A percentile compares a stretch with the other conserved stretches of the same genome.
These are phyloP conservation scores for Triticum dicoccoides DNA, from an alignment of 176 grass and related monocot species.

Conservation along the genomic window DNA sequence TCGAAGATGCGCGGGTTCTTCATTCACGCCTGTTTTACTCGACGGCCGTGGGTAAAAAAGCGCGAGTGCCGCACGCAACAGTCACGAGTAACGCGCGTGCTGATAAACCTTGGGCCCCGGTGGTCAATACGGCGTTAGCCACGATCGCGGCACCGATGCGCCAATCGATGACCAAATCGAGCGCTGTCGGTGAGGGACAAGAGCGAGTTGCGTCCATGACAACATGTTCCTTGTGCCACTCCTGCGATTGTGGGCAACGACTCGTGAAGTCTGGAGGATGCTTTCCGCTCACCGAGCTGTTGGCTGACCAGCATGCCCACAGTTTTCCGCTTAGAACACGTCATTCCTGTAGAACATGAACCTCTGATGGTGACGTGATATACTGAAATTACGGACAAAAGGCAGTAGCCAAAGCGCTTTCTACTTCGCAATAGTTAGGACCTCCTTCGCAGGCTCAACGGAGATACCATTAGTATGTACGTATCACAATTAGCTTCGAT, in stretches of 20 bases:
- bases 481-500: too few relatives aligned
- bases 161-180: not conserved
- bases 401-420: not conserved
- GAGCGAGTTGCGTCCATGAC: not conserved
- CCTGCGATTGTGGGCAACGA: constrained; percentile 16
- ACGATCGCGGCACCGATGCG: not conserved
- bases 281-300: not conserved
- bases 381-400: not conserved
- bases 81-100: too few relatives aligned
- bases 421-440: not conserved
- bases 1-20: too few relatives aligned
- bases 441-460: not conserved
- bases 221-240: constrained; percentile 1
- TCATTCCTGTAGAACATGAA: too few relatives aligned
- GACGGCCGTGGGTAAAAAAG: too few relatives aligned
- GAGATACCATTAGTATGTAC: too few relatives aligned
- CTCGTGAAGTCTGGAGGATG: not conserved
- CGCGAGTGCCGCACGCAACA: too few relatives aligned
- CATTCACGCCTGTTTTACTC: too few relatives aligned
- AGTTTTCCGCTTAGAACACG: not conserved
- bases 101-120: too few relatives aligned
- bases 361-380: too few relatives aligned
- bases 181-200: constrained; percentile 30
- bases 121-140: too few relatives aligned
- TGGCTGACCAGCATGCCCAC: not conserved